Evolutionary conservation across 2,329 filamentous ascomycete genomes (phyloP), one percentile per base, ranked within the genome.

Genomic region (Calonectria pseudoturangicola): DNA sequence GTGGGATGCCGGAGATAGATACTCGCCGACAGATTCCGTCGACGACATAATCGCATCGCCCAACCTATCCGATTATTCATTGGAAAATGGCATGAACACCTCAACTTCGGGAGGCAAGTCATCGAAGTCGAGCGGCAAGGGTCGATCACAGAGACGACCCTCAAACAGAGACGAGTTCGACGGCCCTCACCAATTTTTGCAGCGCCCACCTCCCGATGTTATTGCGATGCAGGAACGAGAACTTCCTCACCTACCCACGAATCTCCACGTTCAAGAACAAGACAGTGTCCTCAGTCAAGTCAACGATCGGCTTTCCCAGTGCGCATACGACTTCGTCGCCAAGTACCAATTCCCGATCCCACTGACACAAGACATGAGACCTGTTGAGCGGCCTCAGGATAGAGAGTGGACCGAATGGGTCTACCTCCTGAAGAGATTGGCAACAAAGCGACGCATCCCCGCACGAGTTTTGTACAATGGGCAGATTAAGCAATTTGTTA

Each of bases 371-470:
- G 94, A 96, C 83, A 95, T 95, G 90, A 90, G 94, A 77, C 93
- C 93, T 2, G 89, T 96, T 66, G 92, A 93, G 82, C 87, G 92
- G 56, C 92, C 94, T 39, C 92, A 92, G 80, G 94, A 96, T 84
- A 90, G 94, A 74, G 95, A 97, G 83, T 97, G 95, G 95, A 96
- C 94, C 56, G 95, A 97, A 85, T 97, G 95, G 95, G 95, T 96
- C 69, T 95, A 96, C 83, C 89, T 97, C 71, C 88, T 97, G 77
- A 97, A 97, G 85, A 90, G 94, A 63, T 89, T 97, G 71, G 95
- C 95, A 39, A 97, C 95, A 41, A 97, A 96, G 86, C 90, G 95
- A 76, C 92, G 95, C 74, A 96, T 97, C 77, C 95, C 95, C 7
- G 94, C 95, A 58, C 89, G 94, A 69, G 93, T 97, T 25, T 87